phyloP scores from a whole-genome alignment of 371 early-diverging fungal genomes.

The Mucor plumbeus region DNA sequence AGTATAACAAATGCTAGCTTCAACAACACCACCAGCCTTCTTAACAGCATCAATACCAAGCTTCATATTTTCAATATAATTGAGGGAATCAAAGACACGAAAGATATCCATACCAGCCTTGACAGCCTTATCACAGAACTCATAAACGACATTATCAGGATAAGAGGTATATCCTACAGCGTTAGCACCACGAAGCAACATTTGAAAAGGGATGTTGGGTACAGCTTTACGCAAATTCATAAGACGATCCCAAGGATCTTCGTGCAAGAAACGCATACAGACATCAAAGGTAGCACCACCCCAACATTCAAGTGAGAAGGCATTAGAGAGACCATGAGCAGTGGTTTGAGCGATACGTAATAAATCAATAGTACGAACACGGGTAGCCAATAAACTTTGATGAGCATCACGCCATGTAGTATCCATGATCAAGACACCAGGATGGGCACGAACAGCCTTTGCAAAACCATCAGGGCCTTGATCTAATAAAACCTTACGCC shows the following conservation, averaged over 20 bases:
- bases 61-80: constrained; percentile 94
- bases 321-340: constrained; percentile 84
- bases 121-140: constrained; percentile 92
- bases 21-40: constrained; percentile 93
- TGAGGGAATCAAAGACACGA: constrained; percentile 95
- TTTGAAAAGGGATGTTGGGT: constrained; percentile 98
- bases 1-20: constrained; percentile 93
- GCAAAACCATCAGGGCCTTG: constrained; percentile 91
- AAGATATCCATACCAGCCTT: constrained; percentile 93
- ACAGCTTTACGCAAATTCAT: constrained; percentile 77
- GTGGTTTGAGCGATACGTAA: constrained; percentile 85
- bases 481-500: constrained; percentile 86
- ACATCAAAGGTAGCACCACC: constrained; percentile 97
- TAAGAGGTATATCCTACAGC: constrained; percentile 97
- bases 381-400: constrained; percentile 91
- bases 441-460: constrained; percentile 85
- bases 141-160: constrained; percentile 95
- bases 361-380: constrained; percentile 87
- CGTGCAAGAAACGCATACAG: constrained; percentile 92
- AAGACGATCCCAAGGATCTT: constrained; percentile 95
- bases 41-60: constrained; percentile 93
- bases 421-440: constrained; percentile 89
- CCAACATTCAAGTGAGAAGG: constrained; percentile 93
- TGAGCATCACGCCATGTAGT: constrained; percentile 97
- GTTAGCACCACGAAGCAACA: constrained; percentile 96